Evolutionary conservation across 768 basidiomycete species (phyloP).

Genomic region (Tulasnella sp.): DNA sequence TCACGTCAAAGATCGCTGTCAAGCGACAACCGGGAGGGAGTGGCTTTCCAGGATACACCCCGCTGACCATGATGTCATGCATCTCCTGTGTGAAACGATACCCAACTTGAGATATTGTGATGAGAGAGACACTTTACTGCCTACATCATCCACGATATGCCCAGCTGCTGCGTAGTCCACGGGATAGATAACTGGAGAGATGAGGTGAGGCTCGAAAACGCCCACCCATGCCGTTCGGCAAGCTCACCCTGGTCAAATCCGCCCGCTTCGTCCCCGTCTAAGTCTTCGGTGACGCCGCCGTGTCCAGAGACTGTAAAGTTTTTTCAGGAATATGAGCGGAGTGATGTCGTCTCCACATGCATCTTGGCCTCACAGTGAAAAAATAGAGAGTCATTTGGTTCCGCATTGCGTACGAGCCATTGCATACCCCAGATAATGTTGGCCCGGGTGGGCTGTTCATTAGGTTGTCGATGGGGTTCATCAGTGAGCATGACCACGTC

Average conservation of each 20-base stretch:
- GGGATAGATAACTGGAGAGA: slow-evolving; percentile 67
- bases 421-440: slow-evolving; percentile 86
- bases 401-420: slow-evolving; percentile 80
- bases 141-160: slow-evolving; percentile 86
- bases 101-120: neutral
- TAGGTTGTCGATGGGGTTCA: slow-evolving; percentile 44
- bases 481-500: slow-evolving; percentile 87
- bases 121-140: slow-evolving; percentile 23
- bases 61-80: slow-evolving; percentile 59
- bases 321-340: no score
- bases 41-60: slow-evolving; percentile 32
- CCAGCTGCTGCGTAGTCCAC: slow-evolving; percentile 59
- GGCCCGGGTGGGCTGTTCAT: slow-evolving; percentile 57
- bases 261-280: slow-evolving; percentile 73
- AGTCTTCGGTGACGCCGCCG: slow-evolving; percentile 80
- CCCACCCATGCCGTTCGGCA: slow-evolving; percentile 5
- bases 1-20: slow-evolving; percentile 69
- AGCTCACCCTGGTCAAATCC: slow-evolving; percentile 66
- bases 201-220: neutral
- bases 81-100: slow-evolving; percentile 37
- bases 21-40: slow-evolving; percentile 85
- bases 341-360: neutral
- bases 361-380: slow-evolving; percentile 55
- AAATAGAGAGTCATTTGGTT: slow-evolving; percentile 76
- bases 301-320: slow-evolving; percentile 69